These are phyloP conservation scores for Paraphoma chrysanthemicola DNA, from an alignment of 2,329 filamentous ascomycete genomes.

Conservation along the genomic window DNA sequence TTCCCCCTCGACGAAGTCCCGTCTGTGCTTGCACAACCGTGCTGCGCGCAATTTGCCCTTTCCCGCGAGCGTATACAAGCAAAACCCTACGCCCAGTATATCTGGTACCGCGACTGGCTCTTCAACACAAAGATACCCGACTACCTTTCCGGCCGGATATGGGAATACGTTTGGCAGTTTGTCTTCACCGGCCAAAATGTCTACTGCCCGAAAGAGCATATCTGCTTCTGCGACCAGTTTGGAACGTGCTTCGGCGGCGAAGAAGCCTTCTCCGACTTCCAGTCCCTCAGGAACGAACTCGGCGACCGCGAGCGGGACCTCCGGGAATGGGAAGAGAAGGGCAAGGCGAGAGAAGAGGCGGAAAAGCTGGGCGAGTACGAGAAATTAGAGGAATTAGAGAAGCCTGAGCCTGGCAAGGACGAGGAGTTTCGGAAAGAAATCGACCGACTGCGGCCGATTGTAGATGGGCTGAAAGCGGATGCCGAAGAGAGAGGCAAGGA, in stretches of 20 bases:
- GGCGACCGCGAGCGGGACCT: conserved; percentile 52
- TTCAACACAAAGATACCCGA: conserved; percentile 63
- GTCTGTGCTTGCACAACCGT: conserved; percentile 64
- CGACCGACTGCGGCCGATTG: conserved; percentile 49
- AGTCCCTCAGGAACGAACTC: conserved; percentile 54
- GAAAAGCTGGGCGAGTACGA: conserved; percentile 35
- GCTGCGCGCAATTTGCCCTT: conserved; percentile 70
- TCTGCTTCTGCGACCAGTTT: conserved; percentile 70
- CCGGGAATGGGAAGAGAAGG: conserved; percentile 49
- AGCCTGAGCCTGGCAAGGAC: conserved; percentile 53
- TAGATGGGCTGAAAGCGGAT: conserved; percentile 51
- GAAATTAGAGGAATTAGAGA: conserved; percentile 38
- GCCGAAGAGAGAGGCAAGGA: conserved; percentile 61
- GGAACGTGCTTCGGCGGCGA: conserved; percentile 66
- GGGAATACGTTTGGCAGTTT: conserved; percentile 71
- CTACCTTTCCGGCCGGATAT: conserved; percentile 64
- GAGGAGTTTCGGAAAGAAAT: conserved; percentile 54
- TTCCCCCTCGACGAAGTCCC: conserved; percentile 58
- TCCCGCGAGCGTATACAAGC: conserved; percentile 63
- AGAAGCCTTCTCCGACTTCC: conserved; percentile 57
- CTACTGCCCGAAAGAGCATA: conserved; percentile 60
- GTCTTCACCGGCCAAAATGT: conserved; percentile 62
- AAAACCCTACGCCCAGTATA: conserved; percentile 61
- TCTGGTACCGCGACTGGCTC: conserved; percentile 67
- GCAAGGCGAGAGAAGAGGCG: conserved; percentile 44